phyloP scores from a whole-genome alignment of 2,329 filamentous ascomycete genomes.

The Calonectria ilicicola region DNA sequence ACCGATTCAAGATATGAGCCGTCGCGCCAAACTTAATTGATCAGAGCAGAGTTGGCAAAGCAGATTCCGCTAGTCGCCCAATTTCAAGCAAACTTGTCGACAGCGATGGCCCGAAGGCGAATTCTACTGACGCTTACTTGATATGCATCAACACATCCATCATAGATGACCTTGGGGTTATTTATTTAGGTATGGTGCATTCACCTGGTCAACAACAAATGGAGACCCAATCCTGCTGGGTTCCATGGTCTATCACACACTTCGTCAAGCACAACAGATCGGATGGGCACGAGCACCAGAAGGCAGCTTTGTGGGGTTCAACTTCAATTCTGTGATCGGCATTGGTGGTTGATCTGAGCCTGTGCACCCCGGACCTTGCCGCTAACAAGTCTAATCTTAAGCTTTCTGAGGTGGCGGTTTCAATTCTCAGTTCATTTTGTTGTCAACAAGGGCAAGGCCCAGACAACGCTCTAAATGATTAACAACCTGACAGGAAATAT shows the following conservation, averaged over 20 bases:
- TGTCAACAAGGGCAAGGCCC: background rate
- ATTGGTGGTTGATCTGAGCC: conserved; percentile 22
- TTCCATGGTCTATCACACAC: background rate
- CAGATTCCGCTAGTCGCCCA: conserved; percentile 13
- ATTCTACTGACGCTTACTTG: too few species aligned
- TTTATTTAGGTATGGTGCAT: background rate
- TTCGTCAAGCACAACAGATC: background rate
- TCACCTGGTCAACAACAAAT: background rate
- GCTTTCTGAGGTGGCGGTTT: conserved; percentile 33
- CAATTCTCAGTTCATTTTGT: conserved; percentile 22
- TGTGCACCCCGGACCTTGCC: conserved; percentile 32
- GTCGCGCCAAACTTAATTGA: background rate
- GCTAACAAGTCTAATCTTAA: conserved; percentile 41
- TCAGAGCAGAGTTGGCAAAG: conserved; percentile 13
- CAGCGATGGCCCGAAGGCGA: background rate
- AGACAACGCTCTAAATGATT: too few species aligned
- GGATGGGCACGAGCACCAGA: background rate
- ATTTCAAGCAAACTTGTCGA: background rate
- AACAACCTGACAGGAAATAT: background rate
- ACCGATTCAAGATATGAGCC: too few species aligned
- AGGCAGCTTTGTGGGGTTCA: conserved; percentile 6
- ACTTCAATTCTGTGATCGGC: background rate
- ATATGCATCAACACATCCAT: background rate
- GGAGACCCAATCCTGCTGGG: background rate
- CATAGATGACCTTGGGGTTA: too few species aligned